Percentiles rank a stretch among this genome's conserved stretches.
Conservation (phyloP, 805 yeast genomes). For the Candida tammaniensis region DNA sequence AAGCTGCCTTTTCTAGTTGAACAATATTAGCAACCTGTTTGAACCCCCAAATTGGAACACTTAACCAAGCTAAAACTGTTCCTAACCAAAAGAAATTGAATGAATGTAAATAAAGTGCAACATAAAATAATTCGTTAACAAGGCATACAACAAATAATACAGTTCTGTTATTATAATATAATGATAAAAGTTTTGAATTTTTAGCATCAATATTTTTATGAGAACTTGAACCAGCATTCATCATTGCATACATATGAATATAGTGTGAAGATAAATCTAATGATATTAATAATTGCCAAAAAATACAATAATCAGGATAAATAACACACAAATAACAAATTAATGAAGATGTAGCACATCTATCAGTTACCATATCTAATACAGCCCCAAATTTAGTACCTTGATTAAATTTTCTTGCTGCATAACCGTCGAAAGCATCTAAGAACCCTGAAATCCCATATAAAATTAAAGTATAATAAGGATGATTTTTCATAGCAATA, state of each 20-base stretch:
- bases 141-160: constrained; percentile 89
- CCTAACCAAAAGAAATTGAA: constrained; percentile 64
- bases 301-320: constrained; percentile 65
- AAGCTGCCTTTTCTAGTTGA: constrained; percentile 84
- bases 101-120: constrained; percentile 78
- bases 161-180: constrained; percentile 82
- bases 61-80: constrained; percentile 51
- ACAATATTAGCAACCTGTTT: constrained; percentile 88
- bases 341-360: constrained; percentile 94
- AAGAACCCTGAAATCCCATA: constrained; percentile 87
- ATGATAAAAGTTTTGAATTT: constrained; percentile 66
- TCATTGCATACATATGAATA: constrained; percentile 97
- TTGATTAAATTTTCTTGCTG: constrained; percentile 87
- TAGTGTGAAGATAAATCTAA: constrained; percentile 91
- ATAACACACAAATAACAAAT: constrained; percentile 80
- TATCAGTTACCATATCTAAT: constrained; percentile 96
- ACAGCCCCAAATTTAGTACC: constrained; percentile 94
- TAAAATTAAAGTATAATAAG: constrained; percentile 68
- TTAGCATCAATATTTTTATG: constrained; percentile 81
- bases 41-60: constrained; percentile 85
- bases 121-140: constrained; percentile 88
- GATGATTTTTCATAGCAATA: constrained; percentile 79
- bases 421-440: constrained; percentile 95
- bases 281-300: constrained; percentile 82
- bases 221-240: constrained; percentile 71